phyloP scores from a whole-genome alignment of 2,329 filamentous ascomycete species.

The Penicillium digitatum region DNA sequence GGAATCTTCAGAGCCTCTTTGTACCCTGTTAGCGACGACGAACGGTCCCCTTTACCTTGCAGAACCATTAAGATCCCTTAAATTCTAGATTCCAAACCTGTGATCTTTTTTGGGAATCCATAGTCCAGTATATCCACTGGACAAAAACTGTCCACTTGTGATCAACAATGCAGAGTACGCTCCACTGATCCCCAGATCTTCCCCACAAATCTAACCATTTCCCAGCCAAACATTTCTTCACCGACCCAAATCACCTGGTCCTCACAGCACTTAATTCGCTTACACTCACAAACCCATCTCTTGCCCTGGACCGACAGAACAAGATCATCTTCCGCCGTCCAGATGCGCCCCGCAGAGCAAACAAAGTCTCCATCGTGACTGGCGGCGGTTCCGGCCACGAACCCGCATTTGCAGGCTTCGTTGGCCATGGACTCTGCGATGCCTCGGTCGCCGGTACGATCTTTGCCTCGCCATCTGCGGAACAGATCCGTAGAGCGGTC shows the following conservation, averaged over 20 bases:
- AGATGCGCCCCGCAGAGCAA: slow-evolving; percentile 40
- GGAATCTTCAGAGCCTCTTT: neutral
- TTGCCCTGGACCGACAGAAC: slow-evolving; percentile 72
- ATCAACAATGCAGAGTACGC: too few relatives aligned
- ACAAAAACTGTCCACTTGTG: neutral
- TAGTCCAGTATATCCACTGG: neutral
- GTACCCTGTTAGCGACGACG: neutral
- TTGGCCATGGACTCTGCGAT: slow-evolving; percentile 73
- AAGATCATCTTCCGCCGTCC: slow-evolving; percentile 79
- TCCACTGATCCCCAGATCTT: neutral
- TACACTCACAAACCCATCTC: slow-evolving; percentile 77
- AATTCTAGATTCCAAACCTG: neutral
- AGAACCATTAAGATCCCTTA: neutral
- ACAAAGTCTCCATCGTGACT: slow-evolving; percentile 75
- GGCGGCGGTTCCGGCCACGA: slow-evolving; percentile 90
- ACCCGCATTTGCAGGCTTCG: slow-evolving; percentile 80
- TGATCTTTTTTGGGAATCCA: neutral
- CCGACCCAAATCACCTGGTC: slow-evolving; percentile 76
- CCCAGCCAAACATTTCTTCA: slow-evolving; percentile 76
- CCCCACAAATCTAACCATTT: slow-evolving; percentile 8
- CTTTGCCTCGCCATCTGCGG: slow-evolving; percentile 74
- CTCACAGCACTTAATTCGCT: slow-evolving; percentile 69
- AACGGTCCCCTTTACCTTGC: neutral
- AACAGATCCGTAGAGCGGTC: slow-evolving; percentile 76
- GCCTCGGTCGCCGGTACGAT: slow-evolving; percentile 83